Base-by-base conservation (phyloP, 176 grass and related monocot species). In the Alloteropsis semialata region DNA sequence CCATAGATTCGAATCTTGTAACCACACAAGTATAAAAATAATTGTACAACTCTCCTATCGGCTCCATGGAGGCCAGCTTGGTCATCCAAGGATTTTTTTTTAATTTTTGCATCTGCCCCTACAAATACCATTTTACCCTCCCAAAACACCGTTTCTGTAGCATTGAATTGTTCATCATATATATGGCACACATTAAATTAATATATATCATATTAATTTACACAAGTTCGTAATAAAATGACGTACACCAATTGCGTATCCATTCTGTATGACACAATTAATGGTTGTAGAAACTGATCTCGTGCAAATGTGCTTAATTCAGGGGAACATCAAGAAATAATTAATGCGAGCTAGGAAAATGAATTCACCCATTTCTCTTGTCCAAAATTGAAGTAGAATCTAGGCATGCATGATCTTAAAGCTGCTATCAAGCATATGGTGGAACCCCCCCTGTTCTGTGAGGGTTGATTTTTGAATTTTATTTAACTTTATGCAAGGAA, bases 331-430 rank as follows among this genome's bases (percentile, higher is more conserved):
- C 9, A 46, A 77, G 1, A 76, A 50, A 22, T 45, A 54, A 44
- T 24, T 34, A 36, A 65, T 33, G 32, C 9, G 72, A 57, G 33
- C 22, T 30, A 62, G 27, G 60, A 60, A 22, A 54, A 60, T 76
- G 18, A 34, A 81, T 48, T 48, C 22, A 61, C 11, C 41, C 38
- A 59, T 46, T 66, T 75, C n/a, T 15, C n/a, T 15, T 57, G 61
- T 66, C 45, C 37, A n/a, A n/a, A 45, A 18, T 32, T 76, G 24
- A 77, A 76, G 49, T 59, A 77, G n/a, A 41, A 74, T 81, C 45
- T 45, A 72, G 45, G 70, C 34, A 36, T 61, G 58, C 79, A 76
- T 39, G 22, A 76, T 69, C 65, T 41, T 68, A 6, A 28, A 62
- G 53, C 11, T 77, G 78, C 42, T 24, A 56, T 21, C 72, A 53